Evolutionary conservation across 1,284 basidiomycete genomes (phyloP).

Genomic region (Cryptococcus wingfieldii): DNA sequence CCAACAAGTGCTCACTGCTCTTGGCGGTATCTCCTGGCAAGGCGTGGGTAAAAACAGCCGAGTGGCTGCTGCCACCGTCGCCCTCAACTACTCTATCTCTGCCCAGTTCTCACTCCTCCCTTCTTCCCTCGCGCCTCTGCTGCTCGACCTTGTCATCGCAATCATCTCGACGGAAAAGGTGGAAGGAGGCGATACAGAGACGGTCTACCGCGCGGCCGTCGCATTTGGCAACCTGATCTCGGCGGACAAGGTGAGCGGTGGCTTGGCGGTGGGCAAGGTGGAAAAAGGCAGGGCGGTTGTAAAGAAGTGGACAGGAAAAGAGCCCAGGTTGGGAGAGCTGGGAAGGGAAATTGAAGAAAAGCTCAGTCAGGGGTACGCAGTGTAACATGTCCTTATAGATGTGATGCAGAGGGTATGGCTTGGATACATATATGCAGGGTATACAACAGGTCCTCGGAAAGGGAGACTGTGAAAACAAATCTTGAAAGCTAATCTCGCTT

Average conservation of each 20-base stretch:
- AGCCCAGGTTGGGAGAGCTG: conserved; percentile 47
- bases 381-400: background rate
- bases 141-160: conserved; percentile 47
- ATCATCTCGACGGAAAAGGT: conserved; percentile 61
- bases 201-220: conserved; percentile 75
- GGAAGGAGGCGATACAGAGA: conserved; percentile 63
- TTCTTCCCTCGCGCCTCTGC: background rate
- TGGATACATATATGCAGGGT: conserved; percentile 6
- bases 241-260: conserved; percentile 40
- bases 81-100: conserved; percentile 35
- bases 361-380: background rate
- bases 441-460: conserved; percentile 1
- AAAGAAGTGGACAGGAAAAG: conserved; percentile 29
- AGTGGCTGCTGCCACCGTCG: conserved; percentile 39
- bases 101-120: background rate
- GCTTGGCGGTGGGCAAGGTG: conserved; percentile 37
- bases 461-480: background rate
- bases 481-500: background rate
- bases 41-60: conserved; percentile 32
- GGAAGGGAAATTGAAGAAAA: conserved; percentile 36
- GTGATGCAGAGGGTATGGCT: background rate
- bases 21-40: conserved; percentile 42
- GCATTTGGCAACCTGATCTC: conserved; percentile 82
- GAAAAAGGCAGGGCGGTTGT: conserved; percentile 36
- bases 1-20: conserved; percentile 53